Base-by-base conservation (phyloP, 2,329 filamentous ascomycete genomes). In the Sporothrix protearum region DNA sequence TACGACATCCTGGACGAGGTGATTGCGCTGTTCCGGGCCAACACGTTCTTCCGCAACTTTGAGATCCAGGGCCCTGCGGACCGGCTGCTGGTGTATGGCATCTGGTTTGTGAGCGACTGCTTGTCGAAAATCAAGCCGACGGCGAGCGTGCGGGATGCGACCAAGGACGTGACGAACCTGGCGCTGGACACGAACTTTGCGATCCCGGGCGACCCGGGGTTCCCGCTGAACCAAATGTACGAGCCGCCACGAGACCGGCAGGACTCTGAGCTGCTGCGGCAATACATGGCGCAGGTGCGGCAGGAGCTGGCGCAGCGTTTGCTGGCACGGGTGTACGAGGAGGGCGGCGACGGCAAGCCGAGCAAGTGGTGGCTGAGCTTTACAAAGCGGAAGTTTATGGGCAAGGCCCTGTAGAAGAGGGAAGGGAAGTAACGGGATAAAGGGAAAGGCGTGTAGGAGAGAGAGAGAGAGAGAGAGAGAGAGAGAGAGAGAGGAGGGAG, bases 351-450 rank as follows among this genome's bases (percentile, higher is more conserved):
- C 85, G 81, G 92, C 82, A 88, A 87, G 82, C 88, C 88, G 71
- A 87, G 84, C 81, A 88, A 96, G 89, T 98, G 95, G 93, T 99
- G 96, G 96, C 83, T 99, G 80, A 98, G 96, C 86, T 99, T 97
- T 81, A 93, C 92, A 70, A 98, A 98, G 90, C 91, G 96, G 83
- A 97, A 97, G 89, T 99, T 99, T 80, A 98, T 99, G 96, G 94
- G 94, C 81, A 98, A 98, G 89, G 88, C 88, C 76, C 84, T 96
- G 82, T 94, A 80, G 47, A 10, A 25, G 45, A 14, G 39, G 10
- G 9, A 42, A 9, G 39, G 39, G 6, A 12, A 10, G 10, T 4
- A 9, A 42, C 25, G 30, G 57, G n/a, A n/a, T n/a, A n/a, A n/a
- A n/a, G n/a, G n/a, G n/a, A n/a, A n/a, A n/a, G n/a, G n/a, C n/a